phyloP scores from a whole-genome alignment of 306 rosid species.

The Trichosanthes truncata region DNA sequence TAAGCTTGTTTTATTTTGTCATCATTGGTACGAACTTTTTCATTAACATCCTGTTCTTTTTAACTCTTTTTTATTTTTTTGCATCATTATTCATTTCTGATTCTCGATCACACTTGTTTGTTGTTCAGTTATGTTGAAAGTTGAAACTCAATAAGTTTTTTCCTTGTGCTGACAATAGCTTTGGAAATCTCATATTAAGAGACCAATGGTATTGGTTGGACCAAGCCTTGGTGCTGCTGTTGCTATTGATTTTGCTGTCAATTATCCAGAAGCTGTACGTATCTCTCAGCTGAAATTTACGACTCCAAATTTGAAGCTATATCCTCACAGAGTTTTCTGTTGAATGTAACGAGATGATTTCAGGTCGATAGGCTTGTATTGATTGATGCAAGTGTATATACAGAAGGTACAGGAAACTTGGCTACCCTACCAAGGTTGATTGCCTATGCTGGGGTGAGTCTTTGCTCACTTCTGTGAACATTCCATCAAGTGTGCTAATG shows the following conservation, averaged over 20 bases:
- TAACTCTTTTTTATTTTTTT: not conserved
- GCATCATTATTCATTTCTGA: not conserved
- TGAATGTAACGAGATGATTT: slow-evolving; percentile 12
- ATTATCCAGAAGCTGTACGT: slow-evolving; percentile 87
- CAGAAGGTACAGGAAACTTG: slow-evolving; percentile 66
- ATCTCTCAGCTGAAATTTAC: not conserved
- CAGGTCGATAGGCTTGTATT: slow-evolving; percentile 90
- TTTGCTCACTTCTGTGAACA: not conserved
- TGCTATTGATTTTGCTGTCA: slow-evolving; percentile 82
- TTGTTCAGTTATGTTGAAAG: slow-evolving; percentile 1
- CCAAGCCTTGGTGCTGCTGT: slow-evolving; percentile 98
- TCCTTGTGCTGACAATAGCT: slow-evolving; percentile 41
- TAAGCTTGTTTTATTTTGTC: not conserved
- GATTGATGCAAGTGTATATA: slow-evolving; percentile 88
- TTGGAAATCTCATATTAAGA: slow-evolving; percentile 70
- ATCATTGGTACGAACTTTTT: not conserved
- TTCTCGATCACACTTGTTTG: not conserved
- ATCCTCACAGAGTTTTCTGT: not conserved
- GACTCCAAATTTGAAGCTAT: not conserved
- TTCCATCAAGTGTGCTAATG: not conserved
- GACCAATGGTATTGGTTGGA: slow-evolving; percentile 83
- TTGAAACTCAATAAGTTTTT: not conserved
- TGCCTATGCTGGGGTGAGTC: slow-evolving; percentile 80
- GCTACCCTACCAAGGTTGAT: slow-evolving; percentile 51
- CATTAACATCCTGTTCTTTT: not conserved